Evolutionary conservation across 164 flowering plant genomes (phyloP).

Genomic region (Stephania yunnanensis): DNA sequence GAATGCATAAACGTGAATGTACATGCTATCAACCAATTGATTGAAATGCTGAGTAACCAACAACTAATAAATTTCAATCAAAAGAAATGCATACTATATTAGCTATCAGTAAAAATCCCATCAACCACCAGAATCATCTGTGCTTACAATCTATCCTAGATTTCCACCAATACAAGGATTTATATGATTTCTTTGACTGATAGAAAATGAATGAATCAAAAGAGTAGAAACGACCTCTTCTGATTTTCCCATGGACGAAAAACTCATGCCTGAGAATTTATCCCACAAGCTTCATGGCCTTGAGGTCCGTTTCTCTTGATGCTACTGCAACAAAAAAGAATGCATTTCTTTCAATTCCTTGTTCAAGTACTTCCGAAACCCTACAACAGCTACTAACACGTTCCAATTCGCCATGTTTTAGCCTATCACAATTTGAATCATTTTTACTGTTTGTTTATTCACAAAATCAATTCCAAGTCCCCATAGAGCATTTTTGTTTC

Average conservation of each 20-base stretch:
- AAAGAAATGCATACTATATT: not conserved
- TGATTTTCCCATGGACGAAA: not conserved
- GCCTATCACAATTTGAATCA: slow-evolving; percentile 4
- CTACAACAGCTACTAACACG: not conserved
- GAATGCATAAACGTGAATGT: too few species aligned
- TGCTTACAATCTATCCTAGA: not conserved
- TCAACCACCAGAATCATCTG: slow-evolving; percentile 1
- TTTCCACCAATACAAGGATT: slow-evolving; percentile 7
- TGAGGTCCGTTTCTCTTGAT: not conserved
- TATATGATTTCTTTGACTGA: not conserved
- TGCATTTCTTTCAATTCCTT: slow-evolving; percentile 8
- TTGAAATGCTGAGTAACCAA: not conserved
- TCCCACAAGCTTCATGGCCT: slow-evolving; percentile 7
- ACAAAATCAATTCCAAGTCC: slow-evolving; percentile 2
- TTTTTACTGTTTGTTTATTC: not conserved
- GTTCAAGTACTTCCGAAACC: not conserved
- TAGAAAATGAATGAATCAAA: not conserved
- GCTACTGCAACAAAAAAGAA: not conserved
- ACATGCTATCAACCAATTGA: not conserved
- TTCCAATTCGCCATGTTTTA: not conserved
- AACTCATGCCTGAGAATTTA: slow-evolving; percentile 2
- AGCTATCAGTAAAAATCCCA: not conserved
- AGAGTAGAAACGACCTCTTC: not conserved
- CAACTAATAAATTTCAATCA: not conserved
- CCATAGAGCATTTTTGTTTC: not conserved